These are phyloP conservation scores for Apiospora arundinis DNA, from an alignment of 2,329 filamentous ascomycete species.

Conservation along the genomic window DNA sequence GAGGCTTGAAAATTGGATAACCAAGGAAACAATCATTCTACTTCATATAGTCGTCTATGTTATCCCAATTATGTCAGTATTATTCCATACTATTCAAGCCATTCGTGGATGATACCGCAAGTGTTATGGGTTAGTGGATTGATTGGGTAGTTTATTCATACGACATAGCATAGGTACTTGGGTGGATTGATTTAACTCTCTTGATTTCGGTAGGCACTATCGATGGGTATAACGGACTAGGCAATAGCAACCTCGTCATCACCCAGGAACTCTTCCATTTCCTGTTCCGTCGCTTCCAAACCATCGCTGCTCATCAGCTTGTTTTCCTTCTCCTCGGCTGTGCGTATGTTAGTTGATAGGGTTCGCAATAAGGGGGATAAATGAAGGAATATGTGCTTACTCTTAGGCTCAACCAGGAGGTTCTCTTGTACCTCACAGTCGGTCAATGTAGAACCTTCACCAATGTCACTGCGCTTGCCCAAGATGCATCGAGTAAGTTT, in stretches of 20 bases:
- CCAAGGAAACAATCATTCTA: too few species aligned
- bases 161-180: not conserved
- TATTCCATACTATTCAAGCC: too few species aligned
- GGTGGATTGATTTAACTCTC: not conserved
- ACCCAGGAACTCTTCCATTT: conserved; percentile 50
- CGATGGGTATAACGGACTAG: not conserved
- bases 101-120: too few species aligned
- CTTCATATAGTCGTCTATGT: too few species aligned
- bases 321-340: conserved; percentile 72
- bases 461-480: conserved; percentile 80
- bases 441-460: conserved; percentile 79
- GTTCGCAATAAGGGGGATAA: conserved; percentile 10
- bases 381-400: conserved; percentile 52
- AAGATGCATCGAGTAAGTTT: conserved; percentile 88
- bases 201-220: not conserved
- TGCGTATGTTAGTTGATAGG: conserved; percentile 23
- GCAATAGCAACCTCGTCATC: conserved; percentile 38
- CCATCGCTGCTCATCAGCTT: conserved; percentile 73
- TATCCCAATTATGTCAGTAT: too few species aligned
- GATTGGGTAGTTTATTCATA: not conserved
- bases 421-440: conserved; percentile 95
- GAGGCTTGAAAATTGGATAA: too few species aligned
- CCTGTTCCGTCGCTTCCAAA: conserved; percentile 67
- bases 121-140: not conserved
- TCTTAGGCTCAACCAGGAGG: conserved; percentile 79